Evolutionary conservation across 2,329 filamentous ascomycete genomes (phyloP).

Genomic region (Arthrobotrys sphaeroides): DNA sequence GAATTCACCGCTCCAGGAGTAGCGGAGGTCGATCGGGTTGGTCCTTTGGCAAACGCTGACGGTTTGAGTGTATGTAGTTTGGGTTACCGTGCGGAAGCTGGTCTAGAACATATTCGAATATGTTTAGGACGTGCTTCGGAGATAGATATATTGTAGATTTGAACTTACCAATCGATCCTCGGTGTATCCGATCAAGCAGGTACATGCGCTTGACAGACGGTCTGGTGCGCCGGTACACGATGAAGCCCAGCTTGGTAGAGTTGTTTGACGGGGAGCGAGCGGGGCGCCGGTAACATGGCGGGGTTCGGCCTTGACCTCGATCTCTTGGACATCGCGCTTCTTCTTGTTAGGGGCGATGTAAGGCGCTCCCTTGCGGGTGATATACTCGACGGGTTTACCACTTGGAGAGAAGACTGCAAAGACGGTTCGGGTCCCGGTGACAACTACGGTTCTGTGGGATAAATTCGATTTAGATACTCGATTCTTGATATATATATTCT

Average conservation of each 20-base stretch:
- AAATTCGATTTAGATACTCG: not conserved
- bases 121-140: not conserved
- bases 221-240: conserved; percentile 30
- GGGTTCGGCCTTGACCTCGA: conserved; percentile 14
- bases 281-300: conserved; percentile 17
- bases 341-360: conserved; percentile 51
- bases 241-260: conserved; percentile 37
- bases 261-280: conserved; percentile 34
- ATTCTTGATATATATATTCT: not conserved
- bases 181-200: conserved; percentile 46
- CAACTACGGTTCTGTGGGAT: conserved; percentile 37
- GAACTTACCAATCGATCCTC: conserved; percentile 26
- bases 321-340: conserved; percentile 11
- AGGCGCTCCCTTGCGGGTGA: conserved; percentile 50
- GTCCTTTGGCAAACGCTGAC: conserved; percentile 18
- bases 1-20: conserved; percentile 12
- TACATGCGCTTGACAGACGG: conserved; percentile 53
- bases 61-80: conserved; percentile 32
- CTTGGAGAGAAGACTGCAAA: conserved; percentile 34
- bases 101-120: not conserved
- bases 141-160: no score
- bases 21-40: not conserved
- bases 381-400: conserved; percentile 14
- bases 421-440: conserved; percentile 42
- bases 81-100: conserved; percentile 16